These are phyloP conservation scores for Steccherinum ochraceum DNA, from an alignment of 768 basidiomycete genomes.

Conservation along the genomic window DNA sequence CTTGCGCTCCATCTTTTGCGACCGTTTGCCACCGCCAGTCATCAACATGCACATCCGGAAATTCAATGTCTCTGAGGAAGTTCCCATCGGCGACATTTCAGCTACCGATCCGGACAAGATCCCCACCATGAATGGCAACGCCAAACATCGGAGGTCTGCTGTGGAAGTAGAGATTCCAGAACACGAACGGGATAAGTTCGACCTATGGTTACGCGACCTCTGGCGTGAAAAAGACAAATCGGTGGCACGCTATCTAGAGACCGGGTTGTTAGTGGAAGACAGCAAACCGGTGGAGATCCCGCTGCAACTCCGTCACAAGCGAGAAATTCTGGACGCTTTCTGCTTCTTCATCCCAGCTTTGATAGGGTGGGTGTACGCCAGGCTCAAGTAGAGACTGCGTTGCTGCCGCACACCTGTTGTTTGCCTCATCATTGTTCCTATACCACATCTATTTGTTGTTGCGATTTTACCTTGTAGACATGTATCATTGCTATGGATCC, in stretches of 20 bases:
- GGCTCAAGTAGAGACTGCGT: slow-evolving; percentile 8
- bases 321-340: slow-evolving; percentile 63
- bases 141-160: slow-evolving; percentile 4
- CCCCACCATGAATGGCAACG: slow-evolving; percentile 19
- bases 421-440: slow-evolving; percentile 1
- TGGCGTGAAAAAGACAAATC: slow-evolving; percentile 85
- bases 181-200: slow-evolving; percentile 47
- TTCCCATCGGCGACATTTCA: slow-evolving; percentile 65
- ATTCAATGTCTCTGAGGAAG: slow-evolving; percentile 57
- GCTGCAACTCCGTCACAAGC: slow-evolving; percentile 42
- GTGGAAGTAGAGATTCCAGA: slow-evolving; percentile 24
- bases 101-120: slow-evolving; percentile 26
- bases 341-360: slow-evolving; percentile 57
- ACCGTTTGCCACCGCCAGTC: slow-evolving; percentile 73
- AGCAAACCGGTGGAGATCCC: slow-evolving; percentile 45
- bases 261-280: slow-evolving; percentile 36
- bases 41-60: slow-evolving; percentile 85
- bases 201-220: slow-evolving; percentile 71
- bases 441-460: background rate
- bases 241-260: slow-evolving; percentile 60
- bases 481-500: too few species aligned
- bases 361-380: slow-evolving; percentile 18
- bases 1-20: slow-evolving; percentile 80
- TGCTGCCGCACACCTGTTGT: background rate
- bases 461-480: background rate